Base-by-base conservation (phyloP, 192 early-diverging fungal genomes). In the Podila horticola region DNA sequence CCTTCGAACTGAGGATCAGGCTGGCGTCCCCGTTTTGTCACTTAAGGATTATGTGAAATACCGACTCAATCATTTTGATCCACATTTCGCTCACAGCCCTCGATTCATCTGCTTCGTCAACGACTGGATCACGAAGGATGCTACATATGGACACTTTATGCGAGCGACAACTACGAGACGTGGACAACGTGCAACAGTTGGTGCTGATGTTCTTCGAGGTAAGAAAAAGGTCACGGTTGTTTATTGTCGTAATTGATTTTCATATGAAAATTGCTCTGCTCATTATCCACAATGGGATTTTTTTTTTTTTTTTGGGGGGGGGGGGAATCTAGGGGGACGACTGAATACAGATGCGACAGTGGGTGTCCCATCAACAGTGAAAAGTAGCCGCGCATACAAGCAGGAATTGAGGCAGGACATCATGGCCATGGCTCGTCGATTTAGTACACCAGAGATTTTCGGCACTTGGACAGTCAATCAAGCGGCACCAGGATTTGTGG, bases 361-460 rank as follows among this genome's bases (percentile, higher is more conserved):
- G 12, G 38, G 41, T 13, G 4, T 69, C 11, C 68, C 59, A 31
- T 1, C 8, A 69, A 10, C 15, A 4, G 48, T 69, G 7, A 31
- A 59, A 28, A 69, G 28, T 0, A n/a, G 41, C n/a, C n/a, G 15
- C 0, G 4, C 36, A 2, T 69, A 69, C 36, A 69, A 69, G 58
- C 20, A 50, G 3, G 4, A 7, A 1, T 28, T 69, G 2, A 34
- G 68, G 8, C 68, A 29, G 2, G 59, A 69, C 49, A 24, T 69
- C 6, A 58, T 49, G 41, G 68, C 68, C 20, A 62, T 69, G 68
- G 59, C 30, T 61, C 58, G 59, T 3, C 12, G 61, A 20, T 62
- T 69, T 61, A 59, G 31, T 5, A 49, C 45, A 19, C 68, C 68
- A 28, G 24, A 69, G 41, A 36, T 69, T 28, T 69, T 69, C 29